Evolutionary conservation across 2,329 filamentous ascomycete species (phyloP).

Genomic region (Nemania serpens): DNA sequence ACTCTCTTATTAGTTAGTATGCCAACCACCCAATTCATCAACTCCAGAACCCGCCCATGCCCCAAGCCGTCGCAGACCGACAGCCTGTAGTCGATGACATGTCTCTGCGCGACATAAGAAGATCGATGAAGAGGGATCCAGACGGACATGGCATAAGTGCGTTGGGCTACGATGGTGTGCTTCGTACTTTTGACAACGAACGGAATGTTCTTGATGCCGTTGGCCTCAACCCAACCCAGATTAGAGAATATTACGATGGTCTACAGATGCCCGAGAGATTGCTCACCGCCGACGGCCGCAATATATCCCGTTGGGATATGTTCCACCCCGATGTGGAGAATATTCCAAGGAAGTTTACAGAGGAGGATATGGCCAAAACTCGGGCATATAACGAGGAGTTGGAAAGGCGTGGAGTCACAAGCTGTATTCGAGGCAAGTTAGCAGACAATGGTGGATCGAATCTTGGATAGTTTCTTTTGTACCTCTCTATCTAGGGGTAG

Average conservation of each 20-base stretch:
- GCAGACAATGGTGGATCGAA: no score
- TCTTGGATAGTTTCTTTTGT: no score
- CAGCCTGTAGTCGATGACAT: slow-evolving; percentile 12
- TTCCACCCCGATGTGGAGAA: slow-evolving; percentile 26
- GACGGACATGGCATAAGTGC: slow-evolving; percentile 19
- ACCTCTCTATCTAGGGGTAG: no score
- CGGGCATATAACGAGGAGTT: slow-evolving; percentile 17
- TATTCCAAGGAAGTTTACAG: slow-evolving; percentile 25
- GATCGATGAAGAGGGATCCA: slow-evolving; percentile 15
- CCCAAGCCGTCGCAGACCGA: slow-evolving; percentile 14
- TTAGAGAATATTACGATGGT: slow-evolving; percentile 27
- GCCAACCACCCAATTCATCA: slow-evolving; percentile 15
- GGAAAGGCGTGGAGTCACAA: slow-evolving; percentile 8
- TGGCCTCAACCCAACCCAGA: slow-evolving; percentile 27
- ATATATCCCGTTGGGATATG: slow-evolving; percentile 25
- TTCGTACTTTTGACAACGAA: slow-evolving; percentile 26
- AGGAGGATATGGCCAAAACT: slow-evolving; percentile 26
- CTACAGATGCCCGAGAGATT: slow-evolving; percentile 16
- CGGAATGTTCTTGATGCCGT: slow-evolving; percentile 27
- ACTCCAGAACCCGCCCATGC: slow-evolving; percentile 13
- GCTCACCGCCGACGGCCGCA: slow-evolving; percentile 27
- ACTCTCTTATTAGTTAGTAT: slow-evolving; percentile 35
- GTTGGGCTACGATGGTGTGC: slow-evolving; percentile 27
- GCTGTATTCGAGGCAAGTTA: slow-evolving; percentile 1
- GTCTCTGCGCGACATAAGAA: slow-evolving; percentile 14